A percentile compares a stretch with the other conserved stretches of the same genome.
Conservation (phyloP, 805 yeast genomes). For the Osmozyma mogii region DNA sequence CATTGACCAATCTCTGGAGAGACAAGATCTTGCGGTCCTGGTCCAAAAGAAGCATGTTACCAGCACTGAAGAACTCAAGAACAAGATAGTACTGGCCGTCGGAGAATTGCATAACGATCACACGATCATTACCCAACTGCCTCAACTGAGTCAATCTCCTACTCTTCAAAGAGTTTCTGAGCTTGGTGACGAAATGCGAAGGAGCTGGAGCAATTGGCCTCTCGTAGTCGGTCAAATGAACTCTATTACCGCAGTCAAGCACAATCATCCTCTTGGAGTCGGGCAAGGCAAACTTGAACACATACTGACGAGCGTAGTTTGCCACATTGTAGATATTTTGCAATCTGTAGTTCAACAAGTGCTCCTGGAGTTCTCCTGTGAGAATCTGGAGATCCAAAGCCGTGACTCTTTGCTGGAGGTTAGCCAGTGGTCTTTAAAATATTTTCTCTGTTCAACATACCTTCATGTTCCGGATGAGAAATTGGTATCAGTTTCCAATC, state of each 20-base stretch:
- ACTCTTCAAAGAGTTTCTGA: conserved; percentile 79
- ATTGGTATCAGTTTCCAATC: too few species aligned
- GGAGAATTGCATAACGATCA: conserved; percentile 76
- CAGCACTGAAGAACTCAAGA: conserved; percentile 91
- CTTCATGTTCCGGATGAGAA: too few species aligned
- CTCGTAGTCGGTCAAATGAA: conserved; percentile 72
- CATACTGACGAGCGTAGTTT: conserved; percentile 61
- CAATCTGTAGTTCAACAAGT: conserved; percentile 58
- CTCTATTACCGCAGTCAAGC: conserved; percentile 79
- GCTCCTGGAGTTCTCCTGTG: conserved; percentile 52
- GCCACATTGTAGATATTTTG: conserved; percentile 81
- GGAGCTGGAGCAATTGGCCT: conserved; percentile 79
- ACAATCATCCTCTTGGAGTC: conserved; percentile 72
- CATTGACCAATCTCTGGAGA: conserved; percentile 71
- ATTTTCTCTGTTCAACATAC: neutral
- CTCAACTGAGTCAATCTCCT: conserved; percentile 65
- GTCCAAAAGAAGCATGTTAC: conserved; percentile 77
- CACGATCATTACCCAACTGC: conserved; percentile 75
- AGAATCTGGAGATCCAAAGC: conserved; percentile 74
- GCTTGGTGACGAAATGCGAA: conserved; percentile 74
- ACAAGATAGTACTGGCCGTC: conserved; percentile 75
- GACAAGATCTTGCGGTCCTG: conserved; percentile 58
- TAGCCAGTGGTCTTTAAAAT: too few species aligned
- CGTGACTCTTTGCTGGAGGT: conserved; percentile 76
- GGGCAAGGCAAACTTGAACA: conserved; percentile 74